phyloP scores from a whole-genome alignment of 345 rosid genomes.

The Combretum micranthum region DNA sequence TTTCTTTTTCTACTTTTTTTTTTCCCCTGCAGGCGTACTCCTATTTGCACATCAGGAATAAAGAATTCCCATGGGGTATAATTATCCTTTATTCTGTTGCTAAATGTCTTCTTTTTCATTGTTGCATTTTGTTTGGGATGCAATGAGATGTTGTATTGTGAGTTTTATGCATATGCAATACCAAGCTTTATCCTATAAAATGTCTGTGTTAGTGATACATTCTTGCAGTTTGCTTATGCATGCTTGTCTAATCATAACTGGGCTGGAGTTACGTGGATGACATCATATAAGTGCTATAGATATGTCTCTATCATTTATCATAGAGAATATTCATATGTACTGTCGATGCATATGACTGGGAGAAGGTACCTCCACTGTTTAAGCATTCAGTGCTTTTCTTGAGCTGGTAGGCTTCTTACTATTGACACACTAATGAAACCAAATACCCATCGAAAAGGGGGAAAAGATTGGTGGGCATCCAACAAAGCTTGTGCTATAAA shows the following conservation, averaged over 20 bases:
- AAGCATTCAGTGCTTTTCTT: slow-evolving; percentile 3
- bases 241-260: no score
- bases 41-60: slow-evolving; percentile 91
- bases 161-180: neutral
- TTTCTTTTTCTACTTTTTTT: slow-evolving; percentile 1
- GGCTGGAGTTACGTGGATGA: no score
- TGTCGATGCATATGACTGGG: no score
- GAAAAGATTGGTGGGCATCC: slow-evolving; percentile 15
- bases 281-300: slow-evolving; percentile 3
- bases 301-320: no score
- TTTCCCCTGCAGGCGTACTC: slow-evolving; percentile 52
- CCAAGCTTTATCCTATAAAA: no score
- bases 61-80: slow-evolving; percentile 99
- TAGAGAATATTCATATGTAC: no score
- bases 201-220: no score
- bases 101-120: neutral
- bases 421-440: slow-evolving; percentile 17
- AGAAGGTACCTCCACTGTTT: no score
- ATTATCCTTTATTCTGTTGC: neutral
- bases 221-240: no score
- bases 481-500: no score
- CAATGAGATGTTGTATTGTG: no score
- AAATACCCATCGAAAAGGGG: slow-evolving; percentile 47
- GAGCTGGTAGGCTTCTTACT: no score
- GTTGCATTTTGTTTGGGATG: neutral